phyloP scores from a whole-genome alignment of 495 filamentous ascomycete genomes.

The Ascodesmis nigricans region DNA sequence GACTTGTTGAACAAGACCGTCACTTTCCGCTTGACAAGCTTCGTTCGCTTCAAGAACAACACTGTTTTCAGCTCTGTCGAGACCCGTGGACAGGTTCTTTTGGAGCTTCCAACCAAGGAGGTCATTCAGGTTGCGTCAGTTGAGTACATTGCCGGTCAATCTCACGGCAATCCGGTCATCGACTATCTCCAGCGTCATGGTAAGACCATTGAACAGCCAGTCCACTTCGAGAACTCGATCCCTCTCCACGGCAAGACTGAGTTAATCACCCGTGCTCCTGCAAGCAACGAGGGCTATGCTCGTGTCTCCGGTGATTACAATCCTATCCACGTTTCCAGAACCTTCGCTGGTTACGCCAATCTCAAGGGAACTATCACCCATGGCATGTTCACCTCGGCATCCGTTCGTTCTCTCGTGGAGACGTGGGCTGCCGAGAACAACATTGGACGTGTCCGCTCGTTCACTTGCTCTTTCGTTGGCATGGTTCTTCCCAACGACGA shows the following conservation, averaged over 20 bases:
- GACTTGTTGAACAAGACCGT: slow-evolving; percentile 79
- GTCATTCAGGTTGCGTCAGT: slow-evolving; percentile 89
- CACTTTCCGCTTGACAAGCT: slow-evolving; percentile 83
- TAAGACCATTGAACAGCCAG: slow-evolving; percentile 80
- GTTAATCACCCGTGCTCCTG: slow-evolving; percentile 68
- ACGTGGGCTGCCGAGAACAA: slow-evolving; percentile 99
- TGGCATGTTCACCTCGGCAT: slow-evolving; percentile 97
- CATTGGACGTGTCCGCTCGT: slow-evolving; percentile 87
- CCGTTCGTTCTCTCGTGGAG: slow-evolving; percentile 93
- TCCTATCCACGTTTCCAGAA: slow-evolving; percentile 91
- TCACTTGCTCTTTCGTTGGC: slow-evolving; percentile 80
- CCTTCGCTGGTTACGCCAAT: slow-evolving; percentile 86
- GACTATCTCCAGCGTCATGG: slow-evolving; percentile 90
- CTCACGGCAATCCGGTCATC: slow-evolving; percentile 87
- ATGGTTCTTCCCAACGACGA: slow-evolving; percentile 97
- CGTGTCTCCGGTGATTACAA: slow-evolving; percentile 96
- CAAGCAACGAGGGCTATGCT: slow-evolving; percentile 94
- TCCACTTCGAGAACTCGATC: slow-evolving; percentile 94
- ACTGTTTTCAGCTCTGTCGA: slow-evolving; percentile 80
- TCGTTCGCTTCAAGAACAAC: slow-evolving; percentile 86
- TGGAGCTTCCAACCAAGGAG: slow-evolving; percentile 94
- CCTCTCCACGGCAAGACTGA: slow-evolving; percentile 82
- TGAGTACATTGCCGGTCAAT: slow-evolving; percentile 71
- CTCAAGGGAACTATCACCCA: slow-evolving; percentile 93
- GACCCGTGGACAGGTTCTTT: slow-evolving; percentile 75